Percentiles rank a stretch among this genome's conserved stretches.
Evolutionary conservation across 441 rosid species (phyloP).

Genomic region (Populus hybrid): DNA sequence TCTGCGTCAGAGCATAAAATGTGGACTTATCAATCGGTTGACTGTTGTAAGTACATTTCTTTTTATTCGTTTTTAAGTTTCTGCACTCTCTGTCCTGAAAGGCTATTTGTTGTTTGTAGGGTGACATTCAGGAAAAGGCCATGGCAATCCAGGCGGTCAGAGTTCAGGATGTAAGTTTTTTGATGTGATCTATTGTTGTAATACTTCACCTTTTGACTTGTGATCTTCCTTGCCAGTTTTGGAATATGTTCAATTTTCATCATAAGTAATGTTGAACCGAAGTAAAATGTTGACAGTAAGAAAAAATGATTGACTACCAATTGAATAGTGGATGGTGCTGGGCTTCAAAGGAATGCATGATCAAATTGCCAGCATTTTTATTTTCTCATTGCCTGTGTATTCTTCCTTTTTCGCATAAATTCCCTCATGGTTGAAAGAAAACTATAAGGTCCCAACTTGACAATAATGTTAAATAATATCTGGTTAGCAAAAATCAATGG

Average conservation of each 20-base stretch:
- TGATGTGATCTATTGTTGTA: constrained; percentile 1
- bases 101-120: constrained; percentile 47
- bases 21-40: constrained; percentile 79
- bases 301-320: neutral
- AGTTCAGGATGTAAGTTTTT: constrained; percentile 84
- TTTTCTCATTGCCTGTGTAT: neutral
- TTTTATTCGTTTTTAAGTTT: constrained; percentile 6
- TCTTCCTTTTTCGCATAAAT: neutral
- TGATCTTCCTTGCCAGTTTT: neutral
- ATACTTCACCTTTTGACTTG: neutral
- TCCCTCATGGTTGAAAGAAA: neutral
- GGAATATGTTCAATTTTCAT: neutral
- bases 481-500: neutral
- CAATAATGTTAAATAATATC: neutral
- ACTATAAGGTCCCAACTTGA: neutral
- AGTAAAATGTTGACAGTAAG: neutral
- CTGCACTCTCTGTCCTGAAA: constrained; percentile 19
- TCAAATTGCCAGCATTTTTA: neutral
- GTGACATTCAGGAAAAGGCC: constrained; percentile 91
- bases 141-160: constrained; percentile 77
- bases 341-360: neutral
- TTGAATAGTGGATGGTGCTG: neutral
- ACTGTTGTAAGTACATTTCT: constrained; percentile 62
- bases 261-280: neutral
- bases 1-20: constrained; percentile 92